A percentile compares a stretch with the other conserved stretches of the same genome.
phyloP scores from a whole-genome alignment of 495 filamentous ascomycete species.

The Chaetomidium leptoderma region DNA sequence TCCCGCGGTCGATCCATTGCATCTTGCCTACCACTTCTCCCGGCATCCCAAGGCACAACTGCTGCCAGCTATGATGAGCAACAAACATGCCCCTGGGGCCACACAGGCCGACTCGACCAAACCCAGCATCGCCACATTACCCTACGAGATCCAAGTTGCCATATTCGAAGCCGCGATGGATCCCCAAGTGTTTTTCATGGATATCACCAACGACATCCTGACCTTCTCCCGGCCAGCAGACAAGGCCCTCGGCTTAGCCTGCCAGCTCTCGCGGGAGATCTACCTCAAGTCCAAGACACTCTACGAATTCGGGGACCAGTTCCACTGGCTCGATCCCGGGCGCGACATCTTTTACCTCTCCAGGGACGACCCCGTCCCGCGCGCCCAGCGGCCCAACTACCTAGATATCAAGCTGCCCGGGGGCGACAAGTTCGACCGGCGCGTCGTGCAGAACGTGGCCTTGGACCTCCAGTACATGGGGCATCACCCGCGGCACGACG shows the following conservation, averaged over 20 bases:
- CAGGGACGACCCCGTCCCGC: constrained; percentile 2
- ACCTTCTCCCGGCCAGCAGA: background rate
- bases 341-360: constrained; percentile 23
- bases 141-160: constrained; percentile 17
- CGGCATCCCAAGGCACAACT: too few species aligned
- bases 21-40: too few species aligned
- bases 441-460: constrained; percentile 17
- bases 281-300: constrained; percentile 7
- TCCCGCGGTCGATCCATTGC: too few species aligned
- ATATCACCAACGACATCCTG: background rate
- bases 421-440: background rate
- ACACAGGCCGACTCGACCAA: background rate
- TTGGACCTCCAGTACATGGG: constrained; percentile 19
- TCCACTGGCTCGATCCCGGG: constrained; percentile 14
- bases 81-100: constrained; percentile 3
- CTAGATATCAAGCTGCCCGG: background rate
- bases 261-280: constrained; percentile 17
- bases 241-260: constrained; percentile 9
- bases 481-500: constrained; percentile 5
- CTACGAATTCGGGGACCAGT: background rate
- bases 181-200: constrained; percentile 17
- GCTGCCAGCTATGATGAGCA: background rate
- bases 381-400: background rate
- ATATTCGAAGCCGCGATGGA: constrained; percentile 19
- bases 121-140: constrained; percentile 15